A percentile compares a stretch with the other conserved stretches of the same genome.
These are phyloP conservation scores for Fonsecaea multimorphosa DNA, from an alignment of 2,329 filamentous ascomycete genomes.

Conservation along the genomic window DNA sequence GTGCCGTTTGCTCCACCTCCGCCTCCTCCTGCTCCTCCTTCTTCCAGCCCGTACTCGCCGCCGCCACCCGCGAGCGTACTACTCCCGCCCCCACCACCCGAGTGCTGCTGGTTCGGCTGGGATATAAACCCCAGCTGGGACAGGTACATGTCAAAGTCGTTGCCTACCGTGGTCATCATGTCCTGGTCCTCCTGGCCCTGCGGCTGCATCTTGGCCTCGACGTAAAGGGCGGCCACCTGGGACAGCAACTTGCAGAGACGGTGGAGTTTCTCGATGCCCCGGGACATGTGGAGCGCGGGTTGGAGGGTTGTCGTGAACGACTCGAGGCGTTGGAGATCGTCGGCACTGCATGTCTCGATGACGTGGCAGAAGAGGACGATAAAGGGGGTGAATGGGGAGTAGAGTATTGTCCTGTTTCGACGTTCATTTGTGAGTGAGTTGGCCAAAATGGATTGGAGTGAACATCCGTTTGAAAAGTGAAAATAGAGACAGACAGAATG, in stretches of 20 bases:
- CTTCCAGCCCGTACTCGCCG: neutral
- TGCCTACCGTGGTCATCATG: neutral
- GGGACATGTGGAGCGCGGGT: neutral
- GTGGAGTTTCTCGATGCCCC: neutral
- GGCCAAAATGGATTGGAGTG: no score
- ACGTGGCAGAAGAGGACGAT: slow-evolving; percentile 11
- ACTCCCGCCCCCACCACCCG: neutral
- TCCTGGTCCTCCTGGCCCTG: neutral
- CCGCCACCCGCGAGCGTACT: neutral
- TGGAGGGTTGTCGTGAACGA: neutral
- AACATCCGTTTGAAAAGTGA: no score
- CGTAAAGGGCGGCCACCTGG: neutral
- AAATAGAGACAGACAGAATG: no score
- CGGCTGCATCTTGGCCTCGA: neutral
- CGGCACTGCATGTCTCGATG: neutral
- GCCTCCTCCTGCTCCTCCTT: neutral
- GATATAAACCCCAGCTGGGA: neutral
- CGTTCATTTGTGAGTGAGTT: neutral
- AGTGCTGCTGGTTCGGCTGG: neutral
- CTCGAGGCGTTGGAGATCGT: neutral
- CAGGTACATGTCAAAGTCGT: slow-evolving; percentile 3
- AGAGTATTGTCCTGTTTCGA: slow-evolving; percentile 2
- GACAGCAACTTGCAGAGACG: neutral
- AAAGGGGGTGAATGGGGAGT: neutral
- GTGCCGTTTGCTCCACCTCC: neutral